Base-by-base conservation (phyloP, 2,329 filamentous ascomycete genomes). In the Drechslerella coelobrocha region DNA sequence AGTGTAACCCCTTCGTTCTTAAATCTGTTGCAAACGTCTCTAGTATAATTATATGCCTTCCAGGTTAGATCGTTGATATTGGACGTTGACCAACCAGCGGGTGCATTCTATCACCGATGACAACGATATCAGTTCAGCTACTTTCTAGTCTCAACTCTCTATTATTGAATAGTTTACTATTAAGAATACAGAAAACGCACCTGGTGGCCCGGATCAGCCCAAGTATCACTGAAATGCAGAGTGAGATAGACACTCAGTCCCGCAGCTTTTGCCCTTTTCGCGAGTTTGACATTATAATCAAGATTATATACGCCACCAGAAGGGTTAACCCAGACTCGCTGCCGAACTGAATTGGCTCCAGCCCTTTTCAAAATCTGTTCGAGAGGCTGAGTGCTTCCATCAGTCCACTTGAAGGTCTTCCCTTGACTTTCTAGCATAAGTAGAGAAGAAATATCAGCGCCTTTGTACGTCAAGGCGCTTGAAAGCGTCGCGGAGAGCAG, bases 261-360 rank as follows among this genome's bases (percentile, higher is more conserved):
- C 0, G 83, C 86, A 1, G 84, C 84, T 74, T 86, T 82, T 2
- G 87, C 86, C 54, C 88, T 82, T 76, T 84, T 83, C 2, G 86
- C 88, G n/a, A 91, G 81, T 60, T 84, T 79, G 72, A 91, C 76
- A 76, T 90, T 90, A 79, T 91, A 91, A 66, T 84, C 84, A 43
- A 90, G 81, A 77, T 88, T 84, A 78, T 91, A 91, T 73, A 83
- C 82, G 48, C 87, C 86, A 73, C 85, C 82, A 9, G 83, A 80
- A 0, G 86, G 85, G 74, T 88, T 88, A 23, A 90, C 88, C 88
- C 88, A 91, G 45, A 91, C 78, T 24, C 89, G 83, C 77, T 91
- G 88, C 17, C 88, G 84, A 48, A 90, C 85, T 0, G 85, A 88
- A 78, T 90, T 90, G 74, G 89, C 84, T 12, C 88, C 88, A 26